Evolutionary conservation across 257 asterid species (phyloP), one percentile per base, ranked within the genome.

Genomic region (Scutellaria baicalensis): DNA sequence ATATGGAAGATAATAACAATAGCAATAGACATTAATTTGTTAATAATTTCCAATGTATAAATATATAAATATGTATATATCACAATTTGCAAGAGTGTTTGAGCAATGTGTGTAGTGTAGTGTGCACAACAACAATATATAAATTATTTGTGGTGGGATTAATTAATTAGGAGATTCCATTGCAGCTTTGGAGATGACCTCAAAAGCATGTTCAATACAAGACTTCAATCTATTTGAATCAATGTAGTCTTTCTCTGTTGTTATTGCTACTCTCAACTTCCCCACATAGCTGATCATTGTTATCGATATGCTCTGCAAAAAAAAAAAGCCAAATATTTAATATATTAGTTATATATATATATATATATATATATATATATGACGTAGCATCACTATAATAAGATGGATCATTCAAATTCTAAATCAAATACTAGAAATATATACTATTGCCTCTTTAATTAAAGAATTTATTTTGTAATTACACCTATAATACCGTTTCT

Each of bases 241-340:
- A 7, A 89, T 55, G 55, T 76, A 86, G 49, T 82, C 91, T 49
- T 86, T 84, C 80, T 84, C 91, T 56, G 51, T 20, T n/a, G 78
- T 81, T 69, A 88, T 60, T 9, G 85, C 84, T 12, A 88, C 57
- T 70, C 96, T 77, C 48, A 88, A 61, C 35, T 70, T 66, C 36
- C 82, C 93, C 79, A 75, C 80, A 5, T 86, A 88, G 62, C 92
- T 88, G 68, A 86, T n/a, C 60, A 88, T 54, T 13, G 86, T 78
- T 16, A 84, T 78, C 0, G 81, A 64, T 27, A 73, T 71, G 70
- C 89, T 84, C 95, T 88, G 89, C 79, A 77, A 60, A 70, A 10
- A 9, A 6, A 21, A 62, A 55, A n/a, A 27, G 0, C 4, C 33
- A 27, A 1, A 27, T 27, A 27, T 27, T 23, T 27, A 27, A 27